Base-by-base conservation (phyloP, 106 monocot genomes). In the Acorus calamus region DNA sequence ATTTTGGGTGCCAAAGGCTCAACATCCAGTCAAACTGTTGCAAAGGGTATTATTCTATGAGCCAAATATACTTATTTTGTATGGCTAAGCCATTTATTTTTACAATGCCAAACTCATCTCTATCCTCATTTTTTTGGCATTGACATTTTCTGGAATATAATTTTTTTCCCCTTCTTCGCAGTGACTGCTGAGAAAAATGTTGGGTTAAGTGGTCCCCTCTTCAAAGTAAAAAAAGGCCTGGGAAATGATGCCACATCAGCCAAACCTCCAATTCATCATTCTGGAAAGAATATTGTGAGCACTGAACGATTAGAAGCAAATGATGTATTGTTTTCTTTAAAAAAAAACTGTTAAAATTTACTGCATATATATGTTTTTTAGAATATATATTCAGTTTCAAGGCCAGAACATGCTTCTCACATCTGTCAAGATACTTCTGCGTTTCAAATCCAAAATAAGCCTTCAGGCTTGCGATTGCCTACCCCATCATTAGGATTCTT, bases 401-500 rank as follows among this genome's bases (percentile, higher is more conserved):
- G 11, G 65, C 28, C 73, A 46, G 57, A 71, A 70, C 62, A 70
- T 57, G 44, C n/a, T 11, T 46, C 58, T 7, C 11, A 50, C 51
- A 11, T 56, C 70, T 46, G 52, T 63, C 54, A 63, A 57, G 52
- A 11, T 64, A 57, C 64, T 54, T 46, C 66, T 43, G 47, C 63
- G n/a, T 28, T 28, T 28, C 70, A 65, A 49, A 42, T 6, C 12
- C 59, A 62, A 66, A 71, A 49, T 14, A 84, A 64, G 69, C 75
- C 85, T 72, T 85, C 89, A 47, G 79, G 71, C 2, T 61, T 89
- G 66, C 74, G 85, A 44, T 83, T 82, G 78, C 89, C 89, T 58
- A 78, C 89, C n/a, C 89, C 83, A 62, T 74, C 85, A 53, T 60
- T 82, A 42, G 89, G 89, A 51, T 89, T 89, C 60, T 89, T 89